Percentiles rank a stretch among this genome's conserved stretches.
Conservation (phyloP, 805 yeast species). For the Kockiozyma suomiensis region DNA sequence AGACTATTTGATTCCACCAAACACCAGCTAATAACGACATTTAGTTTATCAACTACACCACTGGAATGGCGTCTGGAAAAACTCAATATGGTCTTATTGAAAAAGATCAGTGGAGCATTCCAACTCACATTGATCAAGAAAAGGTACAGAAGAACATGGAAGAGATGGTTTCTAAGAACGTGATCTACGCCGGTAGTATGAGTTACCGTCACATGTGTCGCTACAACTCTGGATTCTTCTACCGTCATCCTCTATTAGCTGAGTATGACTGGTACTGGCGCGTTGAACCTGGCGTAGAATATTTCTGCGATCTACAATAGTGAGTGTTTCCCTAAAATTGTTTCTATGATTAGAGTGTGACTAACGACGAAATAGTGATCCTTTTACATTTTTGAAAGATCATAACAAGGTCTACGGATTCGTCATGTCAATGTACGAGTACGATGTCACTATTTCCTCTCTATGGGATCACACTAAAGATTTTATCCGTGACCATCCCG, state of each 20-base stretch:
- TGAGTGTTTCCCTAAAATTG: conserved; percentile 17
- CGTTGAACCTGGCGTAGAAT: conserved; percentile 90
- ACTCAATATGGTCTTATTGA: conserved; percentile 75
- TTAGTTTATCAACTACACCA: conserved; percentile 56
- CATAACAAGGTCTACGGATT: conserved; percentile 83
- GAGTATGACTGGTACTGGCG: conserved; percentile 91
- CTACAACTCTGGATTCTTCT: conserved; percentile 89
- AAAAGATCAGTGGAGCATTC: conserved; percentile 78
- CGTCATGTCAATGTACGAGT: conserved; percentile 80
- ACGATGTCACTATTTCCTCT: conserved; percentile 81
- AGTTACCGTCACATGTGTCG: conserved; percentile 94
- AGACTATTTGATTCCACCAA: too few species aligned
- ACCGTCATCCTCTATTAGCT: conserved; percentile 68
- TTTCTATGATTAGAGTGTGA: too few species aligned
- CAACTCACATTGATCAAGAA: conserved; percentile 66
- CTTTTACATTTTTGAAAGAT: conserved; percentile 77
- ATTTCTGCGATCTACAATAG: conserved; percentile 67
- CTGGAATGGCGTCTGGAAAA: conserved; percentile 62
- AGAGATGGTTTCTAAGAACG: conserved; percentile 49
- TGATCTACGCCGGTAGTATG: conserved; percentile 65
- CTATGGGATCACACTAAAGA: conserved; percentile 75
- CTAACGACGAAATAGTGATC: too few species aligned
- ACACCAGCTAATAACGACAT: neutral
- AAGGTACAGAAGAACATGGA: conserved; percentile 52
- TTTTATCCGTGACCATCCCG: conserved; percentile 60